A percentile compares a stretch with the other conserved stretches of the same genome.
phyloP scores from a whole-genome alignment of 225 moss, liverwort and hornwort genomes.

The Anthoceros angustus region DNA sequence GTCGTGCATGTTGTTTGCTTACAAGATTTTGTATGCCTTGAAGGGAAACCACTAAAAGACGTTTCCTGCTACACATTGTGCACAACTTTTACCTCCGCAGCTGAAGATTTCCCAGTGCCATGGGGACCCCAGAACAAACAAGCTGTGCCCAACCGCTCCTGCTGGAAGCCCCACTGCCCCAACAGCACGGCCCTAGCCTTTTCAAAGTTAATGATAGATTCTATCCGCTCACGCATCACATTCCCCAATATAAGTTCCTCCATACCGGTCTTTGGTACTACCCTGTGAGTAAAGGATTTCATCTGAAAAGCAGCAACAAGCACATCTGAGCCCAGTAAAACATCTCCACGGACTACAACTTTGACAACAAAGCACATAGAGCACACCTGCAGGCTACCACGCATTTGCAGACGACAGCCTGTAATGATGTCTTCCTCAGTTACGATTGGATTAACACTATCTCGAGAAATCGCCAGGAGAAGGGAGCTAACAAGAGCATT shows the following conservation, averaged over 20 bases:
- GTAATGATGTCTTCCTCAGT: constrained; percentile 41
- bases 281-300: constrained; percentile 47
- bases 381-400: constrained; percentile 42
- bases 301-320: constrained; percentile 19
- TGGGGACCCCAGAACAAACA: constrained; percentile 51
- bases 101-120: constrained; percentile 43
- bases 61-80: background rate
- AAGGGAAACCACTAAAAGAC: no score
- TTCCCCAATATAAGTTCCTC: constrained; percentile 33
- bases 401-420: constrained; percentile 51
- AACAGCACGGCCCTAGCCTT: constrained; percentile 43
- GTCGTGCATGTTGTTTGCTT: background rate
- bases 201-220: constrained; percentile 37
- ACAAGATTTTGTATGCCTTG: no score
- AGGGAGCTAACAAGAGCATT: constrained; percentile 45
- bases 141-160: constrained; percentile 41
- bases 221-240: constrained; percentile 33
- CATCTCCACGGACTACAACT: no score
- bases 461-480: constrained; percentile 40
- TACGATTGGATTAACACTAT: constrained; percentile 28
- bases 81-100: constrained; percentile 24
- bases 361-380: background rate
- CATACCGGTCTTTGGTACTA: constrained; percentile 46
- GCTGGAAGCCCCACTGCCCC: constrained; percentile 50
- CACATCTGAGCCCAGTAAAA: no score